Conservation (phyloP, 2,329 filamentous ascomycete genomes). For the Ophiostoma himal-ulmi region DNA sequence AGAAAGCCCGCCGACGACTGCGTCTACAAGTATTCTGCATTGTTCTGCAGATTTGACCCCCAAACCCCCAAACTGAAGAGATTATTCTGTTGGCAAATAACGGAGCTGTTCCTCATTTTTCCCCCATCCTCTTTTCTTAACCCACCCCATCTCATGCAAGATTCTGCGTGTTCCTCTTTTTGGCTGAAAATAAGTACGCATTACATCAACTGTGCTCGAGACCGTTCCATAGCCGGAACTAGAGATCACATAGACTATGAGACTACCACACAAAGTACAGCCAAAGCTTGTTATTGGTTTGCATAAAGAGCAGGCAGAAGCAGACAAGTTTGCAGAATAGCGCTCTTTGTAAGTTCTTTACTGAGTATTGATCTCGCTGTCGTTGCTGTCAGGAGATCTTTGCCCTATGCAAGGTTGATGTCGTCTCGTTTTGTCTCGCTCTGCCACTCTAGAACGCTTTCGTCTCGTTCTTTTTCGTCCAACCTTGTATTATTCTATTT, state of each 20-base stretch:
- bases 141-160: neutral
- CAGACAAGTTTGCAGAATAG: neutral
- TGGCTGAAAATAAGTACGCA: neutral
- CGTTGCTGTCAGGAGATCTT: too few species aligned
- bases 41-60: neutral
- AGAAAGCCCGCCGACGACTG: slow-evolving; percentile 9
- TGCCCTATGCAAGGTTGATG: too few species aligned
- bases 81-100: neutral
- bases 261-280: too few species aligned
- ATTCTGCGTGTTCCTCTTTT: neutral
- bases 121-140: neutral
- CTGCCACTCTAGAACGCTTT: too few species aligned
- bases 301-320: neutral
- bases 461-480: neutral
- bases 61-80: too few species aligned
- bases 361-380: neutral
- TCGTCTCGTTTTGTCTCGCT: too few species aligned
- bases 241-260: too few species aligned
- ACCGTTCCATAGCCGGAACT: too few species aligned
- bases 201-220: neutral
- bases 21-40: neutral
- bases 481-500: neutral
- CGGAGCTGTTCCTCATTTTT: neutral
- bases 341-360: neutral
- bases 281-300: neutral